Conservation (phyloP, 2,329 filamentous ascomycete species). For the Aspergillus sp. region DNA sequence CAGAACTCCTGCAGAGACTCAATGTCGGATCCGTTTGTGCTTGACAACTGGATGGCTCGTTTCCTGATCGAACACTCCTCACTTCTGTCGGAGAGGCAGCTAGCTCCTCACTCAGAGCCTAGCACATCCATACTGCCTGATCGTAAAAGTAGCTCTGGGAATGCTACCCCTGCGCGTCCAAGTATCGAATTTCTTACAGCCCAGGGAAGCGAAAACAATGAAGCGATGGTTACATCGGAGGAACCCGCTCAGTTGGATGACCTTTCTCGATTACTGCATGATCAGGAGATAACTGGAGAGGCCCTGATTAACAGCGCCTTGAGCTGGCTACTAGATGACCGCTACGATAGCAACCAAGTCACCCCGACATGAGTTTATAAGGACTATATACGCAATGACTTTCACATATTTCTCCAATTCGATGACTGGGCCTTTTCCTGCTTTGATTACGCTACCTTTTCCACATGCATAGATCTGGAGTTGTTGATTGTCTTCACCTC, state of each 20-base stretch:
- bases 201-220: not conserved
- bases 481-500: too few relatives aligned
- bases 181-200: not conserved
- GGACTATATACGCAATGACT: too few relatives aligned
- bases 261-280: slow-evolving; percentile 12
- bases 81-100: slow-evolving; percentile 14
- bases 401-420: too few relatives aligned
- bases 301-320: slow-evolving; percentile 21
- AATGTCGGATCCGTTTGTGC: slow-evolving; percentile 19
- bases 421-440: too few relatives aligned
- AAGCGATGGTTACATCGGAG: not conserved
- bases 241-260: not conserved
- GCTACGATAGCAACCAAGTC: slow-evolving; percentile 1
- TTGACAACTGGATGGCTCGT: slow-evolving; percentile 26
- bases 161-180: not conserved
- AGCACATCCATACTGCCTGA: not conserved
- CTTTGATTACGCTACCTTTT: too few relatives aligned
- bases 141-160: not conserved
- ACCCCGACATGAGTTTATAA: slow-evolving; percentile 27
- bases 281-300: slow-evolving; percentile 16
- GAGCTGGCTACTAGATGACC: slow-evolving; percentile 19
- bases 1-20: slow-evolving; percentile 21
- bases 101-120: not conserved
- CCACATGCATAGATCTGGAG: too few relatives aligned
- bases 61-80: slow-evolving; percentile 25